These are phyloP conservation scores for Chrysoporthe austroafricana DNA, from an alignment of 2,329 filamentous ascomycete genomes.

Conservation along the genomic window DNA sequence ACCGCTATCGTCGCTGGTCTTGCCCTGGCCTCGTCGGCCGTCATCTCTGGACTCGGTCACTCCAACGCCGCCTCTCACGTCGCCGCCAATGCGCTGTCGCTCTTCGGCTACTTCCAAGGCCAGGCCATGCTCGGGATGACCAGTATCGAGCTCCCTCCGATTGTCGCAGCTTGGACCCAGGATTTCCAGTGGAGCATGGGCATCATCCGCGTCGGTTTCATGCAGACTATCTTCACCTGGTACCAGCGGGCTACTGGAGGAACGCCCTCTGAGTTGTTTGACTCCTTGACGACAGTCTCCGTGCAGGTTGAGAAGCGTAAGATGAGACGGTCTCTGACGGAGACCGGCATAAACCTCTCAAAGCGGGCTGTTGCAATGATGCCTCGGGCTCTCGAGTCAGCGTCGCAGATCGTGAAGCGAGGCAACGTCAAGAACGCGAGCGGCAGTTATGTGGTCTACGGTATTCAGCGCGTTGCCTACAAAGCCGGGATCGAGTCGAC, in stretches of 20 bases:
- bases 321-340: constrained; percentile 31
- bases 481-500: constrained; percentile 81
- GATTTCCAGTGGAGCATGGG: constrained; percentile 99
- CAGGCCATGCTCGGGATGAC: constrained; percentile 91
- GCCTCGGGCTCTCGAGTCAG: constrained; percentile 43
- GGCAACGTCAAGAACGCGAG: constrained; percentile 56
- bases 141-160: constrained; percentile 78
- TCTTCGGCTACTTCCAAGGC: constrained; percentile 93
- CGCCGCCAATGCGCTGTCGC: constrained; percentile 88
- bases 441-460: constrained; percentile 68
- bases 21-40: constrained; percentile 80
- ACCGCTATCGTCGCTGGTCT: constrained; percentile 87
- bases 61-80: constrained; percentile 94
- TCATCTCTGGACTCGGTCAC: constrained; percentile 88
- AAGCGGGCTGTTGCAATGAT: constrained; percentile 60
- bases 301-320: constrained; percentile 78
- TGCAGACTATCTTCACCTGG: constrained; percentile 91
- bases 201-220: constrained; percentile 84
- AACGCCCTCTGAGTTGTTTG: constrained; percentile 77
- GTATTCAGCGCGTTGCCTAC: constrained; percentile 90
- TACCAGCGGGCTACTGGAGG: constrained; percentile 94
- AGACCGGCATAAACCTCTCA: constrained; percentile 48
- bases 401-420: constrained; percentile 54
- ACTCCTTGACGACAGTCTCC: constrained; percentile 73
- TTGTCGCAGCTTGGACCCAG: constrained; percentile 92